Percentiles rank a stretch among this genome's conserved stretches.
phyloP scores from a whole-genome alignment of 306 rosid species.

The Prinsepia uniflora region DNA sequence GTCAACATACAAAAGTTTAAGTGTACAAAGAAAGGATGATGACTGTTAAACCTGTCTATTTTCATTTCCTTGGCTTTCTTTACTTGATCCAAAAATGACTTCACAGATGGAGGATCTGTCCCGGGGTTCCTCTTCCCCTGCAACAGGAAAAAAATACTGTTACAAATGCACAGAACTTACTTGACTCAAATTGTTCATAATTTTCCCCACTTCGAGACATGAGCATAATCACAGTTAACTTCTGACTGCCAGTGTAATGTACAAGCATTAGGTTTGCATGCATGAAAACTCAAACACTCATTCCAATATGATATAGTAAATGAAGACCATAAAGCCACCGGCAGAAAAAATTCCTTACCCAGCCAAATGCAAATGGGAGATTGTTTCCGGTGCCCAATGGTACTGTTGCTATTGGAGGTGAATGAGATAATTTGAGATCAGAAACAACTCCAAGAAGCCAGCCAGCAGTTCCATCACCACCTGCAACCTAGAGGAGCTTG shows the following conservation, averaged over 20 bases:
- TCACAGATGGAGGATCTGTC: constrained; percentile 59
- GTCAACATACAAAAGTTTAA: neutral
- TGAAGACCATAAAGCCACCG: neutral
- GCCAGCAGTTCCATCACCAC: constrained; percentile 99
- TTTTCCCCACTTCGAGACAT: neutral
- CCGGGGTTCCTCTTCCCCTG: constrained; percentile 99
- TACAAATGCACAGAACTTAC: neutral
- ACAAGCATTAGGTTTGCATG: neutral
- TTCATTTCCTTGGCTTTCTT: constrained; percentile 77
- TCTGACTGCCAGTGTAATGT: neutral
- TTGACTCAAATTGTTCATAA: neutral
- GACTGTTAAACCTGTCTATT: constrained; percentile 65
- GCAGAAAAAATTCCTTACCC: constrained; percentile 53
- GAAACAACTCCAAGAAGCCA: constrained; percentile 99
- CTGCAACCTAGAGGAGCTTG: constrained; percentile 67
- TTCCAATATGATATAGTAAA: neutral
- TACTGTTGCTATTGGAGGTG: constrained; percentile 86
- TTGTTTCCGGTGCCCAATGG: constrained; percentile 97
- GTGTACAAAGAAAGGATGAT: constrained; percentile 14
- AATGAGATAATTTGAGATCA: constrained; percentile 74
- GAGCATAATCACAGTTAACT: neutral
- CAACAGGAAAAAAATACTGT: neutral
- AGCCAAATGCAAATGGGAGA: constrained; percentile 97
- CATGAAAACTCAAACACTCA: neutral
- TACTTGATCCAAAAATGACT: constrained; percentile 65